A percentile compares a stretch with the other conserved stretches of the same genome.
Conservation (phyloP, 495 filamentous ascomycete genomes). For the Cercophora sp. region DNA sequence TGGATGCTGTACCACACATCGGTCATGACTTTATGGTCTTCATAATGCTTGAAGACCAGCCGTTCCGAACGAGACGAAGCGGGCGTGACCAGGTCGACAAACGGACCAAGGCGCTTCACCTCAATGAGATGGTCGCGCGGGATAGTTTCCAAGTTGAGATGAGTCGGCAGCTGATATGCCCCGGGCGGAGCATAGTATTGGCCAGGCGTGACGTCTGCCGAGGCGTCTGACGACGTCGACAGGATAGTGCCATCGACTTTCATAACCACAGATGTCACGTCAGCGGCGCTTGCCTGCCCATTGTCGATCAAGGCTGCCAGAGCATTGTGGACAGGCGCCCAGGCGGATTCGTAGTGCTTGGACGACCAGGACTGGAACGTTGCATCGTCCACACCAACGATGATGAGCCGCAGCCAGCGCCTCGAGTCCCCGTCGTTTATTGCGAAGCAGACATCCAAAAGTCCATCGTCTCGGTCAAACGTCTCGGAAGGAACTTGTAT, state of each 20-base stretch:
- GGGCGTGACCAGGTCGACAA: slow-evolving; percentile 2
- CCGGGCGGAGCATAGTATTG: not conserved
- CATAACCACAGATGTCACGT: too few species aligned
- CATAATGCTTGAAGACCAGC: slow-evolving; percentile 8
- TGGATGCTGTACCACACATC: not conserved
- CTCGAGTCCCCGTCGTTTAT: slow-evolving; percentile 2
- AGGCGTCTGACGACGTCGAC: not conserved
- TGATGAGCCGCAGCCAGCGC: slow-evolving; percentile 1
- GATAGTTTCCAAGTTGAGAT: not conserved
- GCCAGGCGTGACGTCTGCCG: not conserved
- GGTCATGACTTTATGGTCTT: not conserved
- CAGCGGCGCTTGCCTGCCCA: not conserved
- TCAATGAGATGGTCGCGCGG: slow-evolving; percentile 3
- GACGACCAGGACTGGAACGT: not conserved
- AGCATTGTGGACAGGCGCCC: slow-evolving; percentile 1
- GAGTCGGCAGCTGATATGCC: not conserved
- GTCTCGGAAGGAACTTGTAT: not conserved
- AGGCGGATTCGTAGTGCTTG: not conserved
- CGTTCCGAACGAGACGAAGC: not conserved
- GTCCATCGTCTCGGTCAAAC: not conserved
- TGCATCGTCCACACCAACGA: not conserved
- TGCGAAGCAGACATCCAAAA: not conserved
- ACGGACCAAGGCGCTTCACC: not conserved
- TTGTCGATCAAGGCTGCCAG: slow-evolving; percentile 1
- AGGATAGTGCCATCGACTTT: not conserved